phyloP scores from a whole-genome alignment of 2,329 filamentous ascomycete species.

The Beauveria rudraprayagi region DNA sequence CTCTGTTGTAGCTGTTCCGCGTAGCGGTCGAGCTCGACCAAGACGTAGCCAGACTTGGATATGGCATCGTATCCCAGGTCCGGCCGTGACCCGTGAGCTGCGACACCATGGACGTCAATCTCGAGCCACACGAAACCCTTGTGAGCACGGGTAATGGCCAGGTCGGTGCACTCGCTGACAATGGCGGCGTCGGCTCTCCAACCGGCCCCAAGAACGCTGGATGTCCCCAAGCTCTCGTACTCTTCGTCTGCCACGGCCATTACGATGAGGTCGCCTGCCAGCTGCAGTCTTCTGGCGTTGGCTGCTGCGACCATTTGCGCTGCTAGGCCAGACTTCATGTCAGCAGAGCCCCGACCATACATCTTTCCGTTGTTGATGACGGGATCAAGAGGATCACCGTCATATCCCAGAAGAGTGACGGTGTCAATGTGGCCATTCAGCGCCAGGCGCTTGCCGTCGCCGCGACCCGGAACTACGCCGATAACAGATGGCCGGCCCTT shows the following conservation, averaged over 20 bases:
- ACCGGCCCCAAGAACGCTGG: constrained; percentile 40
- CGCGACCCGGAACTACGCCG: constrained; percentile 37
- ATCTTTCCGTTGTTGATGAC: constrained; percentile 30
- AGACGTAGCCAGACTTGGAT: constrained; percentile 36
- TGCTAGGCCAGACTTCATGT: constrained; percentile 46
- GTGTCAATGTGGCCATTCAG: constrained; percentile 48
- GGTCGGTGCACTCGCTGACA: constrained; percentile 38
- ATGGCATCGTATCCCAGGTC: constrained; percentile 43
- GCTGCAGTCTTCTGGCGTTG: constrained; percentile 27
- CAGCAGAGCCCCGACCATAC: constrained; percentile 38
- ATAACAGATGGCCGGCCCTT: constrained; percentile 42
- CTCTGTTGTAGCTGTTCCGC: constrained; percentile 23
- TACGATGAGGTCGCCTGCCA: constrained; percentile 43
- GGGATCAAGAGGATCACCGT: constrained; percentile 36
- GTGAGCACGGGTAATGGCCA: constrained; percentile 36
- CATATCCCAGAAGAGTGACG: constrained; percentile 39
- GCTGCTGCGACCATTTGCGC: constrained; percentile 35
- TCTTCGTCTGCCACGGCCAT: constrained; percentile 49
- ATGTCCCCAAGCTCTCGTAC: constrained; percentile 40
- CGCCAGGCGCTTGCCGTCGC: constrained; percentile 40
- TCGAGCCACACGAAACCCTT: constrained; percentile 43
- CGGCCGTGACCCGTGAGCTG: constrained; percentile 35
- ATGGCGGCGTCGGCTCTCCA: constrained; percentile 46
- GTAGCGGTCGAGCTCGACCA: constrained; percentile 36
- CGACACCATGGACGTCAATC: constrained; percentile 32